These are phyloP conservation scores for Toxicodendron radicans DNA, from an alignment of 345 rosid species.

Conservation along the genomic window DNA sequence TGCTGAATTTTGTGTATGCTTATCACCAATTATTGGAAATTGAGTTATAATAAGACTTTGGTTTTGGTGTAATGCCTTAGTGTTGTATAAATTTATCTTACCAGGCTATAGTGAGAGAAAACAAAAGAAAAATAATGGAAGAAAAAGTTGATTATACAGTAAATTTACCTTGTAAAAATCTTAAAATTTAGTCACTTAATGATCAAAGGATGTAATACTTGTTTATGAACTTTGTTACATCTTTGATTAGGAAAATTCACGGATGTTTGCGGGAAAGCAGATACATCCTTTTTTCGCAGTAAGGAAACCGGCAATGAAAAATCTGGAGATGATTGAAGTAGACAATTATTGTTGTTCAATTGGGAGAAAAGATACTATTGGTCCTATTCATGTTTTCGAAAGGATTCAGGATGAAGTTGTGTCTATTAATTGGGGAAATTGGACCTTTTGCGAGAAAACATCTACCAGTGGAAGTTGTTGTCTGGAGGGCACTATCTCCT, in stretches of 20 bases:
- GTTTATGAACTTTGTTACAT: slow-evolving; percentile 20
- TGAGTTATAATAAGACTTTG: background rate
- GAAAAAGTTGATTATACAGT: background rate
- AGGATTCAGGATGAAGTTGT: slow-evolving; percentile 44
- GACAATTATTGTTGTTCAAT: slow-evolving; percentile 29
- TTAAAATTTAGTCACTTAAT: background rate
- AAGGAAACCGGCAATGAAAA: slow-evolving; percentile 48
- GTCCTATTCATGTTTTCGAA: slow-evolving; percentile 94
- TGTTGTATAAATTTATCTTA: background rate
- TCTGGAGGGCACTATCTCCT: slow-evolving; percentile 27
- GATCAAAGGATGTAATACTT: background rate
- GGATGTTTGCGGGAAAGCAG: slow-evolving; percentile 67
- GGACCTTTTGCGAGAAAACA: slow-evolving; percentile 53
- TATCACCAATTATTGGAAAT: background rate
- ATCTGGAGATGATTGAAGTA: slow-evolving; percentile 38
- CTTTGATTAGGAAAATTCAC: slow-evolving; percentile 67
- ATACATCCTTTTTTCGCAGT: slow-evolving; percentile 83
- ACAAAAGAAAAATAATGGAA: background rate
- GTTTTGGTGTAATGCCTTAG: background rate
- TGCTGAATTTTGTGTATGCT: background rate
- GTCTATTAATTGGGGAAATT: slow-evolving; percentile 73
- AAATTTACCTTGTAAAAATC: background rate
- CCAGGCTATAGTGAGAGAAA: background rate
- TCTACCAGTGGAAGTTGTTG: slow-evolving; percentile 16
- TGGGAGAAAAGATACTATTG: slow-evolving; percentile 40